Evolutionary conservation across 331 rosid genomes (phyloP).

Genomic region (Quercus phellos): DNA sequence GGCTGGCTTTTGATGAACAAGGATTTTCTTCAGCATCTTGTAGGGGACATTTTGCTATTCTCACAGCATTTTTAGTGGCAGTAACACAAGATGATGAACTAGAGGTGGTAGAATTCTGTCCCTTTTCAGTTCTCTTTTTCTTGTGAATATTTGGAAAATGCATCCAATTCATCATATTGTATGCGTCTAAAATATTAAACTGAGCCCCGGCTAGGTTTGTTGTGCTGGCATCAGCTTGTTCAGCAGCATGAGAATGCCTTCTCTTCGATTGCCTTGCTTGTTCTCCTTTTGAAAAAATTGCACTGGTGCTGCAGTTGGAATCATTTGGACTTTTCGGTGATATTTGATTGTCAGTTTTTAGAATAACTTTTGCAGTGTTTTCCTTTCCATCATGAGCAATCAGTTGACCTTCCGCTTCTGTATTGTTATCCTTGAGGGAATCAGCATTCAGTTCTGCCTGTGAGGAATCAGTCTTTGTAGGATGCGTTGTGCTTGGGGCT

Average conservation of each 20-base stretch:
- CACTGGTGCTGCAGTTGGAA: constrained; percentile 26
- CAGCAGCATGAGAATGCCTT: constrained; percentile 22
- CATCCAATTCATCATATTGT: constrained; percentile 29
- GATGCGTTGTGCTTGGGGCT: constrained; percentile 13
- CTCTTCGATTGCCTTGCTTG: constrained; percentile 38
- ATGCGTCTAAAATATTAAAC: constrained; percentile 39
- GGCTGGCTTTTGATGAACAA: constrained; percentile 29
- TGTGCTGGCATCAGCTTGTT: constrained; percentile 32
- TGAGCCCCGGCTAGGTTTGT: constrained; percentile 39
- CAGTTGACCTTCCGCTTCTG: constrained; percentile 28
- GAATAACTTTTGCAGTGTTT: constrained; percentile 10
- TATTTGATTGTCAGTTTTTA: constrained; percentile 11
- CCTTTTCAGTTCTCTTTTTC: constrained; percentile 63
- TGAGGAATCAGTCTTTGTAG: constrained; percentile 11
- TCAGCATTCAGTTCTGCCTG: constrained; percentile 15
- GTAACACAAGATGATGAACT: constrained; percentile 24
- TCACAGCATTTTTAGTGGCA: constrained; percentile 27
- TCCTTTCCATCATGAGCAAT: constrained; percentile 23
- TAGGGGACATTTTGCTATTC: constrained; percentile 15
- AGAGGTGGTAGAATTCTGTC: constrained; percentile 28
- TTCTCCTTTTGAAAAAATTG: constrained; percentile 16
- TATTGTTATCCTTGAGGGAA: constrained; percentile 11
- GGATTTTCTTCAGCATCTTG: constrained; percentile 21
- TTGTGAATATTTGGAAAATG: constrained; percentile 55
- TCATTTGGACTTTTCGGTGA: constrained; percentile 20